Evolutionary conservation across 441 rosid genomes (phyloP).

Genomic region (Populus tomentosa): DNA sequence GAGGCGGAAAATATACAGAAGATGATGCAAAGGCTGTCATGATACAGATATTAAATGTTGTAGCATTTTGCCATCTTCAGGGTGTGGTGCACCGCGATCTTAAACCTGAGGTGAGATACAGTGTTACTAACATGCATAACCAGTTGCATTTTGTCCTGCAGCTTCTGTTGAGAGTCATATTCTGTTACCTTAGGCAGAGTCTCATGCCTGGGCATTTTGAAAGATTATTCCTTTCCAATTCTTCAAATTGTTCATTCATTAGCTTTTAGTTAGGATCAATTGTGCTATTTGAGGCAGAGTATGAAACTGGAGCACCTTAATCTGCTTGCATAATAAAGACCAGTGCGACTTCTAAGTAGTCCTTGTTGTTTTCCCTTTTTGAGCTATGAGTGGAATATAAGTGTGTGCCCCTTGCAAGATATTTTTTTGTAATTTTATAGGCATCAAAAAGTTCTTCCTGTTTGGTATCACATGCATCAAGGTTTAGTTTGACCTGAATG

Average conservation of each 20-base stretch:
- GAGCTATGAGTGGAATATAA: not conserved
- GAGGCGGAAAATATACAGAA: slow-evolving; percentile 98
- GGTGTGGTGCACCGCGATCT: slow-evolving; percentile 99
- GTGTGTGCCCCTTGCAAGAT: not conserved
- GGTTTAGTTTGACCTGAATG: not conserved
- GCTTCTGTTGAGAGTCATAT: not conserved
- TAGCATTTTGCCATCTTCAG: slow-evolving; percentile 94
- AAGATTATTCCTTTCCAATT: not conserved
- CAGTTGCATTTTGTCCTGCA: not conserved
- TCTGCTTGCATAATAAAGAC: not conserved
- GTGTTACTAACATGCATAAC: not conserved
- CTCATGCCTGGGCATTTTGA: not conserved
- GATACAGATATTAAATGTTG: slow-evolving; percentile 82
- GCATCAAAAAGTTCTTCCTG: not conserved
- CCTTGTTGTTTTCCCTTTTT: not conserved
- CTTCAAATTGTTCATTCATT: not conserved
- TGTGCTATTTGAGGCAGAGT: not conserved
- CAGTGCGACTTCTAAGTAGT: not conserved
- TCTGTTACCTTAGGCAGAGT: not conserved
- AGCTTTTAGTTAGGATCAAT: no score
- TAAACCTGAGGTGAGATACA: slow-evolving; percentile 81
- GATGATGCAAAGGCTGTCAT: slow-evolving; percentile 90
- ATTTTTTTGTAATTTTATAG: not conserved
- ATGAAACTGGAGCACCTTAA: not conserved
- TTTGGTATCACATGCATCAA: not conserved